Evolutionary conservation across 2,329 filamentous ascomycete species (phyloP), one percentile per base, ranked within the genome.

Genomic region (Zymoseptoria pseudotritici): DNA sequence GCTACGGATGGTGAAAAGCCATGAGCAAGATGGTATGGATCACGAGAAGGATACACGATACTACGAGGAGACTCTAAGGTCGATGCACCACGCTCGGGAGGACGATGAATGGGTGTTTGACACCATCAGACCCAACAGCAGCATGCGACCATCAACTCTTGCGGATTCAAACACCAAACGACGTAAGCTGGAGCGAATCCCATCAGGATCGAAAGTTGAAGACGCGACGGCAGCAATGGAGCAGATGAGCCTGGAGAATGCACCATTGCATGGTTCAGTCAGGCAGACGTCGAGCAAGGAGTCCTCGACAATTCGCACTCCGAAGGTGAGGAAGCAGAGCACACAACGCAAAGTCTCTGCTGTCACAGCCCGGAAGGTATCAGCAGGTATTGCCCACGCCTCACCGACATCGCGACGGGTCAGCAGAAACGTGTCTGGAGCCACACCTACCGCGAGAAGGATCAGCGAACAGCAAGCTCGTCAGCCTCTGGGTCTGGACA

Each of bases 91-190:
- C n/a, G 85, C 80, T 65, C 80, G 84, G 46, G 87, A 91, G 4
- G 81, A 89, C 17, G 91, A 96, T 64, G 92, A 90, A 65, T 97
- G 93, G 93, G 88, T 96, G 2, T 97, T 97, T 72, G 93, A 97
- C 70, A 97, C 93, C 0, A 86, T 97, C 71, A 94, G 90, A 74
- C 82, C 84, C 10, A 11, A 74, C 80, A 11, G 75, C 80, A 90
- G 89, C 0, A 75, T 78, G 62, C 79, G 87, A 31, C 81, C 79
- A 3, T 80, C 84, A 3, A 60, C 66, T 22, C 66, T 69, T 3
- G 68, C 60, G 21, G 83, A 78, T 60, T 78, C 83, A 67, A 84
- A 82, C 4, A 71, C 73, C 62, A 81, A 77, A 67, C 76, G 77
- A 59, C 74, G 78, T 61, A 82, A 79, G 65, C 70, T 78, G 36